Conservation (phyloP, 768 basidiomycete species). For the Hebeloma cylindrosporum region DNA sequence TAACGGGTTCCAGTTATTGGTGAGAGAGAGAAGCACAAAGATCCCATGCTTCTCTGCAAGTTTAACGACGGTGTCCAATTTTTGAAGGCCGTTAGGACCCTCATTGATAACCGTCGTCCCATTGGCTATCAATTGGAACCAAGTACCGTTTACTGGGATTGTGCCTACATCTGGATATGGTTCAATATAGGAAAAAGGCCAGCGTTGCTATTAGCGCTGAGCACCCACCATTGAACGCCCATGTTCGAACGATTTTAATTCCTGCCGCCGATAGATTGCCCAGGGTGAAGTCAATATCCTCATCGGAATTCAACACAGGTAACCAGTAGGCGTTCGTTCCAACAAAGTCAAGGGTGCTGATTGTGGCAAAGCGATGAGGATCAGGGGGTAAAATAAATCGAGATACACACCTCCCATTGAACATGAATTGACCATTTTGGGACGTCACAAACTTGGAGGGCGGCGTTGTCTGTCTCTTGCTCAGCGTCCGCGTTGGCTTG, state of each 20-base stretch:
- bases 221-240: constrained; percentile 68
- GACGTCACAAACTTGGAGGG: constrained; percentile 45
- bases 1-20: constrained; percentile 60
- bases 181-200: constrained; percentile 1
- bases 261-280: constrained; percentile 55
- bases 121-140: constrained; percentile 61
- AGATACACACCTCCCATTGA: constrained; percentile 51
- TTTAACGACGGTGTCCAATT: constrained; percentile 56
- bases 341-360: constrained; percentile 30
- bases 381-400: neutral
- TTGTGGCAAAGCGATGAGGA: constrained; percentile 7
- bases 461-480: constrained; percentile 26
- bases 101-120: constrained; percentile 55
- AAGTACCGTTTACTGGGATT: constrained; percentile 58
- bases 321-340: constrained; percentile 74
- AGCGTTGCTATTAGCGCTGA: constrained; percentile 3
- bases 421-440: constrained; percentile 44
- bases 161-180: constrained; percentile 44
- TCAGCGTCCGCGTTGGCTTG: constrained; percentile 32
- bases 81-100: constrained; percentile 62
- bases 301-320: constrained; percentile 46
- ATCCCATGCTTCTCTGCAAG: constrained; percentile 56
- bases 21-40: constrained; percentile 54
- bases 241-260: constrained; percentile 60
- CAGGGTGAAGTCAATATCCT: constrained; percentile 59